Conservation (phyloP, 306 rosid genomes). For the apple (Malus domestica) region ASM211411v1 NC_041794.1:23737001-23737500, state of each 20-base stretch:
- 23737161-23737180: background rate
- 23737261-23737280: background rate
- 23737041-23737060: constrained; percentile 50
- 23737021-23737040: constrained; percentile 74
- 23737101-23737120: background rate
- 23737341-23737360: background rate
- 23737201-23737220: background rate
- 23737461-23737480: background rate
- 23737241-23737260: background rate
- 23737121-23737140: background rate
- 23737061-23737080: background rate
- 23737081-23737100: background rate
- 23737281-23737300: background rate
- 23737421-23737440: background rate
- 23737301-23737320: background rate
- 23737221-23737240: background rate
- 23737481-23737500: background rate
- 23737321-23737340: background rate
- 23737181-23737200: background rate
- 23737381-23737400: background rate
- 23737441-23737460: background rate
- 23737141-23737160: background rate
- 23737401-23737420: background rate
- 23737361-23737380: background rate
- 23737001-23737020: constrained; percentile 70